These are phyloP conservation scores for Cordyceps cicadae DNA, from an alignment of 2,329 filamentous ascomycete species.

Conservation along the genomic window DNA sequence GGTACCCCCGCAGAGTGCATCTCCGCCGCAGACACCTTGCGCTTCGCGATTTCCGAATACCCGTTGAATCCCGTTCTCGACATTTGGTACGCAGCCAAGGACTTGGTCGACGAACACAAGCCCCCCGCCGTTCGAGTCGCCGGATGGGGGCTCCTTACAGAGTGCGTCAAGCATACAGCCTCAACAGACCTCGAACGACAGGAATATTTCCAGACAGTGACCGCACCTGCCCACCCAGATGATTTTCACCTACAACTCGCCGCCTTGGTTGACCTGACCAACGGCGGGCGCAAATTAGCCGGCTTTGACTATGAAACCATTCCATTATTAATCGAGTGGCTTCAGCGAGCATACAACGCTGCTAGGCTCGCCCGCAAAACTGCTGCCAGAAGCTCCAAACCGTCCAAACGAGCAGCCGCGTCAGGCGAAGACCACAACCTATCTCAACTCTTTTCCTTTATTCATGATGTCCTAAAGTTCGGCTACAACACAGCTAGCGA, in stretches of 20 bases:
- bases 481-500: conserved; percentile 62
- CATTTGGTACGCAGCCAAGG: conserved; percentile 59
- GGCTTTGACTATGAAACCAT: conserved; percentile 62
- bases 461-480: conserved; percentile 65
- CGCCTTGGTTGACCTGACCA: conserved; percentile 53
- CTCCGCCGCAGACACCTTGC: conserved; percentile 49
- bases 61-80: conserved; percentile 50
- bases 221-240: conserved; percentile 45
- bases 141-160: conserved; percentile 58
- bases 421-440: conserved; percentile 54
- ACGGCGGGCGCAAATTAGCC: conserved; percentile 51
- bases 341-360: conserved; percentile 46
- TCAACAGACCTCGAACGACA: conserved; percentile 59
- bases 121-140: conserved; percentile 44
- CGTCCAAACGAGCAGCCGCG: conserved; percentile 29
- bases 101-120: conserved; percentile 52
- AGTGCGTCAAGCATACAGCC: conserved; percentile 54
- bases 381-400: conserved; percentile 30
- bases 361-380: conserved; percentile 44
- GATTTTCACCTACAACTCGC: conserved; percentile 61
- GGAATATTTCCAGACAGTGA: conserved; percentile 57
- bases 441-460: conserved; percentile 54
- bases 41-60: conserved; percentile 48
- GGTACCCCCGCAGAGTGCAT: conserved; percentile 46
- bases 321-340: conserved; percentile 53